Conservation (phyloP, 257 asterid genomes). For the Nicotiana paniculata region DNA sequence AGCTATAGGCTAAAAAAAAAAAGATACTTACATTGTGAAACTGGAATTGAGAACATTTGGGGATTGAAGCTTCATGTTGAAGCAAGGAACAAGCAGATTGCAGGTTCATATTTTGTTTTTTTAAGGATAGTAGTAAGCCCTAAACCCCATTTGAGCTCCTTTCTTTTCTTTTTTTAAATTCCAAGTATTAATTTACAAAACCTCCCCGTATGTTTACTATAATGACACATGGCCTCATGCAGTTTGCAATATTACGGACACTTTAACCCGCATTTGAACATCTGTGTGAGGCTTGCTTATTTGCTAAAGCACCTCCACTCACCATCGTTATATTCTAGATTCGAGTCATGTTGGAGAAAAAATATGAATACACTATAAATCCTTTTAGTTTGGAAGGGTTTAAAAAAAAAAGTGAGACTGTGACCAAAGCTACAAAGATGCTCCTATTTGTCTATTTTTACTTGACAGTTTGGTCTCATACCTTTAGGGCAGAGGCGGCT, state of each 20-base stretch:
- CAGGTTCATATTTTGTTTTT: slow-evolving; percentile 30
- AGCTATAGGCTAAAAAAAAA: neutral
- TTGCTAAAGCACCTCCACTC: too few species aligned
- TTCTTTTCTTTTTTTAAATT: neutral
- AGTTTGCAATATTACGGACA: neutral
- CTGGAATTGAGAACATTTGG: slow-evolving; percentile 27
- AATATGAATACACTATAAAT: too few species aligned
- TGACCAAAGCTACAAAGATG: too few species aligned
- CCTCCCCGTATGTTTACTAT: neutral
- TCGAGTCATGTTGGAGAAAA: too few species aligned
- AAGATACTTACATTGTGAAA: slow-evolving; percentile 33
- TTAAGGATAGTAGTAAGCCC: slow-evolving; percentile 15
- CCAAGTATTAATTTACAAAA: neutral
- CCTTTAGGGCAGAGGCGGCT: too few species aligned
- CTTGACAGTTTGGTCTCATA: too few species aligned
- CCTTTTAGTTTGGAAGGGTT: too few species aligned
- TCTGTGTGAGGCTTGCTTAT: too few species aligned
- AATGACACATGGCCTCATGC: neutral
- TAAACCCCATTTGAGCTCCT: slow-evolving; percentile 6
- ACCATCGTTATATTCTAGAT: too few species aligned
- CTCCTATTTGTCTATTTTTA: too few species aligned
- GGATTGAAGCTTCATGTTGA: slow-evolving; percentile 30
- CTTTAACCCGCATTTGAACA: neutral
- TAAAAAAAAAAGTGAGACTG: too few species aligned
- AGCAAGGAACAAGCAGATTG: slow-evolving; percentile 37